Base-by-base conservation (phyloP, 2,329 filamentous ascomycete genomes). In the Stachybotrys elegans region DNA sequence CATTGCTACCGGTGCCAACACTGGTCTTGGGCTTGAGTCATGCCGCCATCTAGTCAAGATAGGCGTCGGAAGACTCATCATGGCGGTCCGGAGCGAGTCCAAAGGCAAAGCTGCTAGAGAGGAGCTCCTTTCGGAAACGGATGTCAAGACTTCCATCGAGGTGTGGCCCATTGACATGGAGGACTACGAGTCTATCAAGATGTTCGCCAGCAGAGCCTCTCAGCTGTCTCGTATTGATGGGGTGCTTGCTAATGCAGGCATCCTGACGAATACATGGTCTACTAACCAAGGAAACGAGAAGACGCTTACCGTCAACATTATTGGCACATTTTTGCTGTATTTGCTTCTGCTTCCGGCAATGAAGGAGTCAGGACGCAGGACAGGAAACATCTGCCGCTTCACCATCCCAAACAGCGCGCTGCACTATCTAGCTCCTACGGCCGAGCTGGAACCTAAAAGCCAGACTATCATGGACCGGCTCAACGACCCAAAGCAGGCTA, bases 81-180 rank as follows among this genome's bases (percentile, higher is more conserved):
- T 71, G 48, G 67, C 59, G 9, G 59, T 64, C 2, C 62, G 67
- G 3, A 57, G 52, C 6, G 16, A 65, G 0, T 50, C 58, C 6
- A 70, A 70, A 49, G 72, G 70, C 45, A 62, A 72, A 39, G 58
- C 56, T 4, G 70, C 72, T 2, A 61, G 61, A 43, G 49, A 54
- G 21, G 57, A 59, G 21, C 62, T 70, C 3, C 50, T 62, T 1
- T 3, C 48, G 4, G 42, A 41, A 1, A 51, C 50, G 0, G 11
- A 50, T 4, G 4, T 25, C 0, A 29, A 51, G 0, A 38, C 45
- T 1, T 42, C 48, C 0, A 60, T 77, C 8, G 63, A 74, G 9
- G 70, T 78, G 12, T 78, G 70, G 71, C 7, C 53, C 0, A 51
- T 79, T 4, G 73, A 79, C 36, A 69, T 78, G 64, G 46, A 43